These are phyloP conservation scores for Penicillium thymicola DNA, from an alignment of 2,329 filamentous ascomycete genomes.

Conservation along the genomic window DNA sequence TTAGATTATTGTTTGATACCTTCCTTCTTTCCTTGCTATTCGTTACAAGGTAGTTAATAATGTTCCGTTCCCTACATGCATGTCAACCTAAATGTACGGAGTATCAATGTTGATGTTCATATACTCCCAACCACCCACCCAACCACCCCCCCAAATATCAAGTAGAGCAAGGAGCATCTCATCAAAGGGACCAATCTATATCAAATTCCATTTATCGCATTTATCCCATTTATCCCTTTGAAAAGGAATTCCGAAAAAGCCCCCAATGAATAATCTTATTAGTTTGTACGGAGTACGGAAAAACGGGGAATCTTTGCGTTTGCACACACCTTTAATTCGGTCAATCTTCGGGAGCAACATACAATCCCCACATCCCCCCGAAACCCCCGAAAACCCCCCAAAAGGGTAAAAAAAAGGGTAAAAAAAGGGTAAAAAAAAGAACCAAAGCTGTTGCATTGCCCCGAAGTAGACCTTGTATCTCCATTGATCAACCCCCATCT, in stretches of 20 bases:
- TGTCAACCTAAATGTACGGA: background rate
- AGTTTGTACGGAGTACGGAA: background rate
- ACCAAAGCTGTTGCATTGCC: background rate
- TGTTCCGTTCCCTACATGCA: background rate
- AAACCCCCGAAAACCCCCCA: background rate
- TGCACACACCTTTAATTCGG: constrained; percentile 11
- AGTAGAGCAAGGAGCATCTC: constrained; percentile 4
- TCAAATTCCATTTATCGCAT: background rate
- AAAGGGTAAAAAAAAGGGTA: background rate
- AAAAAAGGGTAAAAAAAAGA: background rate
- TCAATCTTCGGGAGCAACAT: constrained; percentile 12
- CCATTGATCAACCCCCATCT: background rate
- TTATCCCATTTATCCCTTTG: constrained; percentile 3
- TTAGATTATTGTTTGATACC: background rate
- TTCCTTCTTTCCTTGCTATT: background rate
- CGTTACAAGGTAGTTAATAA: background rate
- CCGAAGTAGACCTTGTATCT: background rate
- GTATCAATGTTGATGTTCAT: background rate
- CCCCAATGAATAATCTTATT: background rate
- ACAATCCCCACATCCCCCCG: constrained; percentile 6
- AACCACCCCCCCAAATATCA: background rate
- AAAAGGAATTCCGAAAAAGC: background rate
- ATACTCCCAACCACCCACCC: constrained; percentile 8
- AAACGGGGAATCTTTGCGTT: background rate
- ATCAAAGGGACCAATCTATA: constrained; percentile 6